These are phyloP conservation scores for Chaetomium globosum DNA, from an alignment of 2,329 filamentous ascomycete genomes.

Conservation along the genomic window DNA sequence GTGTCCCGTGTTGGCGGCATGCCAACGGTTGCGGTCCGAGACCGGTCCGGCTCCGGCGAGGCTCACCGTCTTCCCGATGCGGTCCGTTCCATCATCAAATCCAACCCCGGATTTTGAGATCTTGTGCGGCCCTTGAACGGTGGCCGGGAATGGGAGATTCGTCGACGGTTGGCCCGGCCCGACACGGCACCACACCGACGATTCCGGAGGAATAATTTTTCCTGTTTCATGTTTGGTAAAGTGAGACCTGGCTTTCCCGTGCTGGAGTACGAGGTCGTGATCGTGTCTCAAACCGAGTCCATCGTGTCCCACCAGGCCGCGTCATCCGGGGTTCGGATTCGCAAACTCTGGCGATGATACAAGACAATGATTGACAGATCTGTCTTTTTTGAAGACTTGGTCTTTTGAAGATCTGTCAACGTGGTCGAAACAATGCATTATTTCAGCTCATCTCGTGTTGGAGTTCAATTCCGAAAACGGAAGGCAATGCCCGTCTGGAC, in stretches of 20 bases:
- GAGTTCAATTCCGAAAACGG: not conserved
- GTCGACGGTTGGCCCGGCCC: not conserved
- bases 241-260: not conserved
- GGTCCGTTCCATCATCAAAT: not conserved
- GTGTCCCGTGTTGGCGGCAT: not conserved
- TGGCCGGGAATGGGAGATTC: not conserved
- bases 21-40: not conserved
- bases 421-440: not conserved
- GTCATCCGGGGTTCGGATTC: not conserved
- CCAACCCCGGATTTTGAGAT: not conserved
- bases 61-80: not conserved
- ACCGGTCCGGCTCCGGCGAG: not conserved
- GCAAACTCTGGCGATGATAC: not conserved
- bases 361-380: not conserved
- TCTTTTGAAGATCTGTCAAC: not conserved
- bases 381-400: not conserved
- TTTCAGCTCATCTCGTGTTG: constrained; percentile 9
- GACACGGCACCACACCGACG: not conserved
- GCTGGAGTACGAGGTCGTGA: not conserved
- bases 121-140: not conserved
- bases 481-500: not conserved
- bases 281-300: not conserved
- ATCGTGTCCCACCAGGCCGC: not conserved
- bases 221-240: not conserved
- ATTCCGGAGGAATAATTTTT: not conserved